Base-by-base conservation (phyloP, 2,329 filamentous ascomycete genomes). In the Arthrinium puccinioides region DNA sequence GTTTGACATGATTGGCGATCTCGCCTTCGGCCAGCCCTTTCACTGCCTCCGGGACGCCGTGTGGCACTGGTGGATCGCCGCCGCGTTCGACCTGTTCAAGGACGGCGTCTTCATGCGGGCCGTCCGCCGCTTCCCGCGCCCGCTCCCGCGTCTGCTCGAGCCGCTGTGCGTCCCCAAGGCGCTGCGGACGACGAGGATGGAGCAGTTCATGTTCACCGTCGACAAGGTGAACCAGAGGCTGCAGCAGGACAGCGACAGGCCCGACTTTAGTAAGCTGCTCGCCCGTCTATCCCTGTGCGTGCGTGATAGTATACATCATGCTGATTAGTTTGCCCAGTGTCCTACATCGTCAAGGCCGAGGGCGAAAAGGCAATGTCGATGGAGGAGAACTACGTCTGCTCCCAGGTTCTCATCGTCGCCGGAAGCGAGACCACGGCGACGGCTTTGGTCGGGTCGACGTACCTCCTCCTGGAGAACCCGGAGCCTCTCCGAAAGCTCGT, bases 371-470 rank as follows among this genome's bases (percentile, higher is more conserved):
- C 21, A 23, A 36, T 36, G 33, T 36, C 33, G 2, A 25, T 36
- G 21, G 33, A 36, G 13, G 33, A 36, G 11, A 36, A 21, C 2
- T 36, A 36, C 9, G 33, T 36, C 13, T 36, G 33, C 21, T 10
- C 33, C 16, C 33, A 36, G 18, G 33, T 36, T 9, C 33, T 36
- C 15, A 36, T 36, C 16, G 24, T 62, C 5, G 65, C 65, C 10
- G 66, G 67, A 2, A 62, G 60, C 4, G 67, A 70, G 44, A 71
- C 67, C 7, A 67, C 65, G 1, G 63, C 66, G 0, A 66, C 64
- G 0, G 50, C 61, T 1, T 49, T 69, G 9, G 47, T 55, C 40
- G 40, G 61, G 44, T 36, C 54, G 44, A 47, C 53, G 1, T 68
- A 57, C 33, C 48, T 60, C 8, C 47, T 69, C 8, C 44, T 66